A percentile compares a stretch with the other conserved stretches of the same genome.
Evolutionary conservation across 306 rosid genomes (phyloP).

Genomic region (Dryas octopetala): DNA sequence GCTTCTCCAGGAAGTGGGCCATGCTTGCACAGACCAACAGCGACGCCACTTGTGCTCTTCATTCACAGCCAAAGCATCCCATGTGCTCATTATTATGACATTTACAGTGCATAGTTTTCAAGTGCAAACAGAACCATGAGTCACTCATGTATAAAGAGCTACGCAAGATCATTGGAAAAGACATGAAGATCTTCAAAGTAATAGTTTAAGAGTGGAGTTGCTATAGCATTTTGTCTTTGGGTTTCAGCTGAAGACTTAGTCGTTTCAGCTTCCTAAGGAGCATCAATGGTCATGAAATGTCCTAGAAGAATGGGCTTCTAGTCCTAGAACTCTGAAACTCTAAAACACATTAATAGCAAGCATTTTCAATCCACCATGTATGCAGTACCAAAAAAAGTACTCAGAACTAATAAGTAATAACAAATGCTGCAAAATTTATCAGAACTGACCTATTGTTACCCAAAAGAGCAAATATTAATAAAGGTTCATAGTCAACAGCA

Average conservation of each 20-base stretch:
- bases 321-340: not conserved
- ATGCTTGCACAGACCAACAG: constrained; percentile 3
- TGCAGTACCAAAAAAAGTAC: not conserved
- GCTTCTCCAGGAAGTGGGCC: constrained; percentile 12
- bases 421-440: constrained; percentile 7
- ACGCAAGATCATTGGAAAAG: not conserved
- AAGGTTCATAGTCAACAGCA: constrained; percentile 1
- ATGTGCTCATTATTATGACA: constrained; percentile 9
- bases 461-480: not conserved
- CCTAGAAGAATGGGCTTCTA: not conserved
- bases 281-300: not conserved
- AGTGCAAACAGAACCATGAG: not conserved
- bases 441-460: not conserved
- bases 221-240: not conserved
- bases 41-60: constrained; percentile 7
- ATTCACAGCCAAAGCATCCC: not conserved
- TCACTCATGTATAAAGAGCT: not conserved
- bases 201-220: not conserved
- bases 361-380: not conserved
- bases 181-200: not conserved
- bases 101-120: not conserved
- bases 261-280: not conserved
- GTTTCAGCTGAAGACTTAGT: not conserved
- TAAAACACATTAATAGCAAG: not conserved
- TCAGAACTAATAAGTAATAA: not conserved